Evolutionary conservation across 495 filamentous ascomycete genomes (phyloP), one percentile per base, ranked within the genome.

Genomic region (Hyaloscypha hepaticicola): DNA sequence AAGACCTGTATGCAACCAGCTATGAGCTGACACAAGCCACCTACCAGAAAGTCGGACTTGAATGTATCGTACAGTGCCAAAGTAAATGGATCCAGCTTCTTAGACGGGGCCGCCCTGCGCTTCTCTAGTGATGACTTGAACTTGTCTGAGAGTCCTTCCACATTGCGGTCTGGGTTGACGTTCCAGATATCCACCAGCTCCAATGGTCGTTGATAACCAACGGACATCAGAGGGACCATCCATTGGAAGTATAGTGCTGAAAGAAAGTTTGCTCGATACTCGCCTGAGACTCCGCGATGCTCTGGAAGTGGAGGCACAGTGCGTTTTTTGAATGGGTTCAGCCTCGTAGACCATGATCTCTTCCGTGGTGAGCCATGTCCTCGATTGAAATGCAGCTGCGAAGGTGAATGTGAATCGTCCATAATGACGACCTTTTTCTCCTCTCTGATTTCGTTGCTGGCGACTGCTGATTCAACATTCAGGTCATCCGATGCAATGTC

Each of bases 1-100:
- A 94, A 79, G 63, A 92, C 88, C 71, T 88, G 81, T 25, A 90
- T 70, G 27, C 91, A 77, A 38, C 82, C 79, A 19, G 86, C 83
- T 28, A 79, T 71, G 12, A 97, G 71, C 67, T 89, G 82, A 70
- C 88, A 93, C 34, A 88, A 57, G 4, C 88, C 93, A 34, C 92
- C 92, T 6, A 95, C 65, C 77, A 90, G 83, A 69, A 98, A 93
- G 70, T 97, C 93, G 61, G 79, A 77, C 68, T 88, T 87, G 79
- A 94, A 94, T 2, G 90, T 91, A 64, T 97, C 91, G 74, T 93
- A 89, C 34, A 98, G 69, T 9, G 93, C 90, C 79, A 85, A 87
- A 14, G 89, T 66, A 14, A 97, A 77, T 0, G 93, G n/a, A n/a
- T n/a, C n/a, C n/a, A n/a, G 89, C 60, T 87, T 81, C 67, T 90